Percentiles rank a stretch among this genome's conserved stretches.
These are phyloP conservation scores for Capsicum pubescens DNA, from an alignment of 257 asterid genomes.

Conservation along the genomic window DNA sequence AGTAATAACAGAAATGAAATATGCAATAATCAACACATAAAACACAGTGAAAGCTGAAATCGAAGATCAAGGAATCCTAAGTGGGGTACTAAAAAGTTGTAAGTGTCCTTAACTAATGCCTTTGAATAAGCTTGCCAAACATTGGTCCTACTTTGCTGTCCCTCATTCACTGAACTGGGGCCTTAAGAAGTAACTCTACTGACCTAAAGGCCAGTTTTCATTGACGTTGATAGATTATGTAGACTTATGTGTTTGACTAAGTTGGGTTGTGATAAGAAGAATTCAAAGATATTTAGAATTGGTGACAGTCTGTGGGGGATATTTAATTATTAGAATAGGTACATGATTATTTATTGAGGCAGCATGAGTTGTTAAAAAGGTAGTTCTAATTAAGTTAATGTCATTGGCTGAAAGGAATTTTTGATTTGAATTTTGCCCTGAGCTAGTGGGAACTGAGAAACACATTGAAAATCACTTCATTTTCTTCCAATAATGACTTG, in stretches of 20 bases:
- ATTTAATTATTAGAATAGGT: not conserved
- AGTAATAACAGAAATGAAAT: too few species aligned
- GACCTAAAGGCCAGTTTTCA: not conserved
- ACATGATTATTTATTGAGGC: constrained; percentile 3
- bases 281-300: not conserved
- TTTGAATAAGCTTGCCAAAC: not conserved
- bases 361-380: not conserved
- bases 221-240: not conserved
- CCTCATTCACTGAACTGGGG: constrained; percentile 34
- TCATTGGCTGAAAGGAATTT: constrained; percentile 21
- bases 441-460: constrained; percentile 13
- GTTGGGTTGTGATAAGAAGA: not conserved
- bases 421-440: constrained; percentile 21
- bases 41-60: too few species aligned
- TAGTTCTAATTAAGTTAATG: not conserved
- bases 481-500: constrained; percentile 1
- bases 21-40: too few species aligned
- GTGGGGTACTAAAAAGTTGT: too few species aligned
- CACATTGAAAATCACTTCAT: constrained; percentile 7
- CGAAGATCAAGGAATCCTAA: too few species aligned
- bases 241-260: constrained; percentile 6
- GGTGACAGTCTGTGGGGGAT: not conserved
- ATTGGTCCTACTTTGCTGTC: constrained; percentile 25
- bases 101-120: not conserved
- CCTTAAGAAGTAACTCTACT: not conserved